Base-by-base conservation (phyloP, 306 rosid species). In the Rosa rugosa region DNA sequence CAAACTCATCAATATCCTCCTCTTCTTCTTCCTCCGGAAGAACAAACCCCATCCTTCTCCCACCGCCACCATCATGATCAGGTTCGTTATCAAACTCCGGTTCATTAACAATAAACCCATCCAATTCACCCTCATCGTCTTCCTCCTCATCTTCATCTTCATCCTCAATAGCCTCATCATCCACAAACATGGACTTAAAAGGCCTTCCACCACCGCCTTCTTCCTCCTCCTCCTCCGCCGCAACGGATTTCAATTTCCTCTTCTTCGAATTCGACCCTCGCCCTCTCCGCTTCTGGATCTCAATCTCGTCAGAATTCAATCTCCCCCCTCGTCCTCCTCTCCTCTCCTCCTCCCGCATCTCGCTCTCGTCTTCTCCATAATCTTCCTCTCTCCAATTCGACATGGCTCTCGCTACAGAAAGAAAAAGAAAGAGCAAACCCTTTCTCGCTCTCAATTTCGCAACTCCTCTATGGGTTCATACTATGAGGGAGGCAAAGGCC, bases 1-100 rank as follows among this genome's bases (percentile, higher is more conserved):
- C 98, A 64, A 91, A 41, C 12, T 86, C 95, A 81, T 92, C 98
- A 56, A 91, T 89, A 85, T 94, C 98, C 71, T 94, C 98, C 57
- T 90, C 92, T 0, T 94, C 97, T 49, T 70, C 59, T 6, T 94
- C 98, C 60, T 89, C 91, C 27, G 80, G 92, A 0, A 87, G 84
- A 78, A 79, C 72, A 77, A 90, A 84, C 31, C 76, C 90, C 82
- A 75, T 80, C 82, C 94, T 84, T 75, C 96, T 80, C 75, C 86
- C 80, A 18, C 45, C 47, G 2, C 44, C 71, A 9, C 14, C 49
- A 36, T 34, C 13, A 36, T 8, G 5, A 11, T 89, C 94, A 0
- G 89, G 92, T 53, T 92, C 68, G 36, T 89, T 94, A 31, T 91
- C 97, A 3, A 14, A 14, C 9, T 89, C 95, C 0, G 88, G 91